phyloP scores from a whole-genome alignment of 345 rosid species.

The Theobroma cacao region DNA sequence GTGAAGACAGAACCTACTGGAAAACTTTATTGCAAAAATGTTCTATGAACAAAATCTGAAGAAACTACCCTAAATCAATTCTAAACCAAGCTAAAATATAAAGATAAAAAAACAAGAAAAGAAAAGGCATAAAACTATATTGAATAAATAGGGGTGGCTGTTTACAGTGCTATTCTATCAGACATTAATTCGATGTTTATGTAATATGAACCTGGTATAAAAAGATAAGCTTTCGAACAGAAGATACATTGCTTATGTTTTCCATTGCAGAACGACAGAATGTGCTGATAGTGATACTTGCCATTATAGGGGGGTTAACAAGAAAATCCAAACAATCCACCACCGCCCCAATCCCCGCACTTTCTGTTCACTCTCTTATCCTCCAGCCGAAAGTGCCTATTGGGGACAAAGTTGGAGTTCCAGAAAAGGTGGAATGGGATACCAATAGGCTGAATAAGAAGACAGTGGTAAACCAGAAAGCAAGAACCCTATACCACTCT shows the following conservation, averaged over 20 bases:
- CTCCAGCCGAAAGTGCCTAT: not conserved
- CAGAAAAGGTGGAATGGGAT: not conserved
- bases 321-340: not conserved
- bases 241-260: not conserved
- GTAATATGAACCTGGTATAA: not conserved
- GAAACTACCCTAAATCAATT: not conserved
- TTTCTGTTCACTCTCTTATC: not conserved
- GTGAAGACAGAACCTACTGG: not conserved
- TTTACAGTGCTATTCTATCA: not conserved
- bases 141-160: not conserved
- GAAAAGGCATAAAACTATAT: not conserved
- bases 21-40: not conserved
- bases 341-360: not conserved
- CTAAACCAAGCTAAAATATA: no score
- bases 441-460: not conserved
- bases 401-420: not conserved
- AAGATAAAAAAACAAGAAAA: no score
- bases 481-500: conserved; percentile 48
- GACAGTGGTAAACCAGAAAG: not conserved
- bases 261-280: not conserved
- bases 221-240: not conserved
- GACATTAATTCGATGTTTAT: not conserved
- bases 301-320: not conserved
- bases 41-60: not conserved
- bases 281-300: not conserved